Evolutionary conservation across 345 rosid species (phyloP), one percentile per base, ranked within the genome.

Genomic region (Noccaea caerulescens): DNA sequence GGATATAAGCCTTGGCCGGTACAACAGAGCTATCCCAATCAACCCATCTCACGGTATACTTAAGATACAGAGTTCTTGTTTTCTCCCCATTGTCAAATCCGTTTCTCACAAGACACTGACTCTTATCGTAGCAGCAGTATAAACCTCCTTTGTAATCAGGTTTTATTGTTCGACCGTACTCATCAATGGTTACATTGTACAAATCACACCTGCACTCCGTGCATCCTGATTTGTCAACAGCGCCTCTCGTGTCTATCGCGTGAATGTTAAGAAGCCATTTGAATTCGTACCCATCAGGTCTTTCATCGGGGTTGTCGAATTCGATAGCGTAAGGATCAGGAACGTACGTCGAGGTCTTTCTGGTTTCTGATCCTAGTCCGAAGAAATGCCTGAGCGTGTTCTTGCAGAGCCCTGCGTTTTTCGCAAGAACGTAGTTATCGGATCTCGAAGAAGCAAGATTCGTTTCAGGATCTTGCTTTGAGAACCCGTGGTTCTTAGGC

Each of bases 281-380:
- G 73, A 88, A 89, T 69, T 85, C 86, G 63, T 80, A 83, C 3
- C 97, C 98, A 4, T 63, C 76, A 49, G 97, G 96, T 59, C 68
- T 81, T 39, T 82, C 87, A 11, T 68, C 73, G 12, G 89, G 94
- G 66, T 84, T 85, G 30, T 85, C 92, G 30, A 93, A 53, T 70
- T 88, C 94, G 39, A 93, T 83, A 3, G 92, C 98, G 18, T 84
- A 91, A 63, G 97, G 98, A 76, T 89, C 94, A 4, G 97, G 97
- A 70, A 93, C 32, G 52, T 74, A 51, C 4, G 94, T 88, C 0
- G 60, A 80, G 0, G 97, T 88, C 69, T 64, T 78, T 23, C 98
- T 69, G 3, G 97, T 91, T 73, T 93, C 97, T 13, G 98, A 93
- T 36, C 98, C 97, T 52, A 85, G 80, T 8, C 98, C 98, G 44